Evolutionary conservation across 2,329 filamentous ascomycete genomes (phyloP), one percentile per base, ranked within the genome.

Genomic region (Tricladium varicosporioides): DNA sequence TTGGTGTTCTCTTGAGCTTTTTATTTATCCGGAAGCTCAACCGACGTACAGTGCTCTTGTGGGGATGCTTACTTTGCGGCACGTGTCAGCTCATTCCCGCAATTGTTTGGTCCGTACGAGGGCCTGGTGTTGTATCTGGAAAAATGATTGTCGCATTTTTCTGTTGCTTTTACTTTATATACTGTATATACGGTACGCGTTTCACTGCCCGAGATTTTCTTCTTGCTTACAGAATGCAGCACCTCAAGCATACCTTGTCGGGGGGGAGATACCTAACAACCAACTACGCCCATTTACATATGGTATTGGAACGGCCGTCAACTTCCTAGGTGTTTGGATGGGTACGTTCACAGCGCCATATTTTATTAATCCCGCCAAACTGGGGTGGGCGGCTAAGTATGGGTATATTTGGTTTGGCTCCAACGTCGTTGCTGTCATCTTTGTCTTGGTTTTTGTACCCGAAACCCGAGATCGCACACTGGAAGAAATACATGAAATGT

Each of bases 151-250:
- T 59, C 14, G 59, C 59, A 10, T 61, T 61, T 27, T 40, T 40
- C 36, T 40, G 36, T 10, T 40, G 36, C 36, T 40, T 40, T 40
- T 40, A 40, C 2, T 60, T 58, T 27, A 55, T 60, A 32, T 60
- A 60, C n/a, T 54, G 58, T 15, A 55, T 55, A 33, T 59, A 61
- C 27, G 56, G 56, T 58, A 72, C 96, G 96, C 0, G 91, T 84
- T 69, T 92, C 88, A 32, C 48, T 31, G 13, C 16, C 10, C 18
- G 13, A 32, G n/a, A 83, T 87, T 91, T 96, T 94, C 3, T 50
- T 91, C 94, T 16, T 84, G 81, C n/a, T 82, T 81, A 73, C 91
- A 36, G n/a, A 13, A 44, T 15, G 14, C 22, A 67, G 70, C 70
- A 5, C 71, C 72, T 1, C 73, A 73, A 60, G 72, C 72, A 10